These are phyloP conservation scores for Hapsidospora chrysogenum DNA, from an alignment of 495 filamentous ascomycete genomes.

Conservation along the genomic window DNA sequence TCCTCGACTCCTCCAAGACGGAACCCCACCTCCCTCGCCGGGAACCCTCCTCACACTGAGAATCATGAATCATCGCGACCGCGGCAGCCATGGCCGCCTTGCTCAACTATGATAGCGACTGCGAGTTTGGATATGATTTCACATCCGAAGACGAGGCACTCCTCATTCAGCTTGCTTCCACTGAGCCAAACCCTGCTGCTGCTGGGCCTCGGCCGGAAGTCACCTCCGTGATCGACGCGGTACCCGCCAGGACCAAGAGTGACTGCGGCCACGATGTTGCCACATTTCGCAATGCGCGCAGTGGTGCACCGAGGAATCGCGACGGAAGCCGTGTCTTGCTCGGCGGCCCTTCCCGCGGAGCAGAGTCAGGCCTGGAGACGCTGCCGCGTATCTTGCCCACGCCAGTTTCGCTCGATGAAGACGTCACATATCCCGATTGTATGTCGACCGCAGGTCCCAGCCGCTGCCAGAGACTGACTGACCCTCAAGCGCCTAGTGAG, in stretches of 20 bases:
- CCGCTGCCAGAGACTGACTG: no score
- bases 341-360: no score
- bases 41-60: no score
- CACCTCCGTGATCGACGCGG: not conserved
- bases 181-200: no score
- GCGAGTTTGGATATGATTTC: slow-evolving; percentile 62
- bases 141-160: slow-evolving; percentile 39
- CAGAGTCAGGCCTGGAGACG: no score
- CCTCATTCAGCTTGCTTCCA: slow-evolving; percentile 5
- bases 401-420: slow-evolving; percentile 5
- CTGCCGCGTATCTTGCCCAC: not conserved
- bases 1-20: no score
- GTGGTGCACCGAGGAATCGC: no score
- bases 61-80: not conserved
- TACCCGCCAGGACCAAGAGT: no score
- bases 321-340: no score
- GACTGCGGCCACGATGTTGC: not conserved
- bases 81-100: slow-evolving; percentile 1
- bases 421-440: slow-evolving; percentile 30
- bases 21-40: no score
- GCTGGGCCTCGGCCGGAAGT: no score
- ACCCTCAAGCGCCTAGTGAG: not conserved
- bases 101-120: slow-evolving; percentile 18
- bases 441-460: no score
- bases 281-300: not conserved